Evolutionary conservation across 495 filamentous ascomycete genomes (phyloP).

Genomic region (Neurospora sp.): DNA sequence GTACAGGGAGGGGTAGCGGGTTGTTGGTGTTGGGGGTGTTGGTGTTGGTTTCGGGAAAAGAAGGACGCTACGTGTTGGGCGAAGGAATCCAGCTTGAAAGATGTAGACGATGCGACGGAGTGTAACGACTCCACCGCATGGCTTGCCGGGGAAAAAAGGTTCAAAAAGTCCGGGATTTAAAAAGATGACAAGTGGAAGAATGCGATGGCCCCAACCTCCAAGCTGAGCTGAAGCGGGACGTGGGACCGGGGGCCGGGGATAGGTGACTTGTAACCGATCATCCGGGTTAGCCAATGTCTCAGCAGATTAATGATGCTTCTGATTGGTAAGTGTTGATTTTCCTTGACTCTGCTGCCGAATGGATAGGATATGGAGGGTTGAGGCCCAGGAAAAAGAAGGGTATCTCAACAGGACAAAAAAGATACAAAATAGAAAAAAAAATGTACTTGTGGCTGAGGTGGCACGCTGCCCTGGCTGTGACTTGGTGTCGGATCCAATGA

Average conservation of each 20-base stretch:
- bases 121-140: conserved; percentile 29
- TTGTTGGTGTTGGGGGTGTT: conserved; percentile 1
- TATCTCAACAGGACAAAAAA: not conserved
- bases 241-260: not conserved
- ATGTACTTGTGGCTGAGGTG: not conserved
- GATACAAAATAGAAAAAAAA: not conserved
- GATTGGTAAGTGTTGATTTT: not conserved
- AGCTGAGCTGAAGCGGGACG: not conserved
- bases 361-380: not conserved
- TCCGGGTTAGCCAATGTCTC: not conserved
- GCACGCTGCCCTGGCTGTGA: not conserved
- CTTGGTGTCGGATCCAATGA: not conserved
- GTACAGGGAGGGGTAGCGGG: not conserved
- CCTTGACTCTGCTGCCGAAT: not conserved
- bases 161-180: not conserved
- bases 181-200: not conserved
- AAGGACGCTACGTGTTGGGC: conserved; percentile 16
- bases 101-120: conserved; percentile 21
- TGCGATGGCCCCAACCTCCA: not conserved
- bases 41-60: conserved; percentile 5
- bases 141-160: conserved; percentile 6
- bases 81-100: conserved; percentile 38
- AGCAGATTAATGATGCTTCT: not conserved
- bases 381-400: not conserved
- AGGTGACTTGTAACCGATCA: not conserved